phyloP scores from a whole-genome alignment of 352 stramenopile species.

The Phytophthora constricta region DNA sequence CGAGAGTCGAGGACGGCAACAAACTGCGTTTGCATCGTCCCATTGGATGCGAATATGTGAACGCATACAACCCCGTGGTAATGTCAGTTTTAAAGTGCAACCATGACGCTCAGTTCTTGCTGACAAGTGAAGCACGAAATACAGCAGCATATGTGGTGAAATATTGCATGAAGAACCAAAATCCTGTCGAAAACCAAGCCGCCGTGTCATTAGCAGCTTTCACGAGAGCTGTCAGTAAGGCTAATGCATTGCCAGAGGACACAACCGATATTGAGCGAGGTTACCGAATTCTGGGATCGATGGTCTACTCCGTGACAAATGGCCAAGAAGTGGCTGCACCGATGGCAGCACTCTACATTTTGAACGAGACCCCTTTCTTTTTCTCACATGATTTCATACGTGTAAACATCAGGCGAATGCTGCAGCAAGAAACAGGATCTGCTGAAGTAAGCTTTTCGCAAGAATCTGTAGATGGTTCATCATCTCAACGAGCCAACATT shows the following conservation, averaged over 20 bases:
- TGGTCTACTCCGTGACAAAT: constrained; percentile 10
- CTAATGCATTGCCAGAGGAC: not conserved
- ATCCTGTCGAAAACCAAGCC: constrained; percentile 15
- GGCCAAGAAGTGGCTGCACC: constrained; percentile 2
- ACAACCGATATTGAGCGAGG: not conserved
- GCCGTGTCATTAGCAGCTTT: constrained; percentile 1
- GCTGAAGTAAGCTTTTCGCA: not conserved
- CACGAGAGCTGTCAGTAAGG: not conserved
- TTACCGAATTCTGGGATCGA: not conserved
- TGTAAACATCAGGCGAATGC: not conserved
- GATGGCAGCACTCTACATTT: constrained; percentile 13
- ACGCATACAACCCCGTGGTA: constrained; percentile 18
- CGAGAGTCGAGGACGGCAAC: constrained; percentile 1
- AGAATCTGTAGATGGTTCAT: too few relatives aligned
- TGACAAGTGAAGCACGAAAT: constrained; percentile 8
- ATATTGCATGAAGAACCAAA: constrained; percentile 31
- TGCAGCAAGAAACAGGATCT: not conserved
- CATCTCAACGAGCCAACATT: not conserved
- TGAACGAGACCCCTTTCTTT: constrained; percentile 7
- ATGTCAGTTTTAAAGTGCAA: constrained; percentile 27
- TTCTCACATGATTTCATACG: constrained; percentile 13
- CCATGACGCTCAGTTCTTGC: constrained; percentile 27
- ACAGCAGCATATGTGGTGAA: constrained; percentile 28
- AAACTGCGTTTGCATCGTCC: constrained; percentile 7
- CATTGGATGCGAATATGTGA: constrained; percentile 33